phyloP scores from a whole-genome alignment of 805 yeast genomes.

The Pichia scutulata region DNA sequence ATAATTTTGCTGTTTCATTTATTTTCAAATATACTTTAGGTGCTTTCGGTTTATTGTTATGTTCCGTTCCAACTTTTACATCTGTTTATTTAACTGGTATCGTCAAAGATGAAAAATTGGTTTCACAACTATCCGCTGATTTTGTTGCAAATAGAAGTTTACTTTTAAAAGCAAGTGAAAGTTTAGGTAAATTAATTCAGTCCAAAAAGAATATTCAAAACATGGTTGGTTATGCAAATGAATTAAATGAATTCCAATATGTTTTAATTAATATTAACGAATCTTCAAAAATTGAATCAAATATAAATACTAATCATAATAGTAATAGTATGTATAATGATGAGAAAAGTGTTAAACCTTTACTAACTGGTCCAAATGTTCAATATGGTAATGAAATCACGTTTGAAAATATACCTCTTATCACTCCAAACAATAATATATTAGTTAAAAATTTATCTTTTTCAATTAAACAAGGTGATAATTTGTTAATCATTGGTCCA shows the following conservation, averaged over 20 bases:
- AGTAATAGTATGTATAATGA: background rate
- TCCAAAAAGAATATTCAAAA: conserved; percentile 80
- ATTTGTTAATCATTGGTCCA: conserved; percentile 86
- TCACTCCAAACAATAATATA: conserved; percentile 77
- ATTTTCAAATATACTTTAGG: conserved; percentile 93
- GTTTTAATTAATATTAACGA: conserved; percentile 45
- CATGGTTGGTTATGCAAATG: conserved; percentile 70
- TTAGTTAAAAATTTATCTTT: conserved; percentile 62
- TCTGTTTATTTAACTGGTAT: conserved; percentile 29
- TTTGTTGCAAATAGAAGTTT: conserved; percentile 85
- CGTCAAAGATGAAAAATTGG: conserved; percentile 34
- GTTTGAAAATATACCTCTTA: conserved; percentile 69
- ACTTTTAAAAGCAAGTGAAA: conserved; percentile 75
- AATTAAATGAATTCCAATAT: conserved; percentile 64
- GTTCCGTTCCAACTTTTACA: conserved; percentile 79
- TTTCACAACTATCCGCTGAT: conserved; percentile 52
- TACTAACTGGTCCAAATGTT: conserved; percentile 28
- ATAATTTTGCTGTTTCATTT: conserved; percentile 80
- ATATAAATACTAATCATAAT: conserved; percentile 7
- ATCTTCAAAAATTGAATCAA: conserved; percentile 18
- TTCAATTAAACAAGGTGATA: conserved; percentile 72
- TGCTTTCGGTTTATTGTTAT: conserved; percentile 82
- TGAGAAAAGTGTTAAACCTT: conserved; percentile 14
- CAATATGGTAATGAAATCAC: conserved; percentile 53
- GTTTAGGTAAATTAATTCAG: conserved; percentile 79